Base-by-base conservation (phyloP, 1,284 basidiomycete species). In the Phylloboletellus chloephorus region DNA sequence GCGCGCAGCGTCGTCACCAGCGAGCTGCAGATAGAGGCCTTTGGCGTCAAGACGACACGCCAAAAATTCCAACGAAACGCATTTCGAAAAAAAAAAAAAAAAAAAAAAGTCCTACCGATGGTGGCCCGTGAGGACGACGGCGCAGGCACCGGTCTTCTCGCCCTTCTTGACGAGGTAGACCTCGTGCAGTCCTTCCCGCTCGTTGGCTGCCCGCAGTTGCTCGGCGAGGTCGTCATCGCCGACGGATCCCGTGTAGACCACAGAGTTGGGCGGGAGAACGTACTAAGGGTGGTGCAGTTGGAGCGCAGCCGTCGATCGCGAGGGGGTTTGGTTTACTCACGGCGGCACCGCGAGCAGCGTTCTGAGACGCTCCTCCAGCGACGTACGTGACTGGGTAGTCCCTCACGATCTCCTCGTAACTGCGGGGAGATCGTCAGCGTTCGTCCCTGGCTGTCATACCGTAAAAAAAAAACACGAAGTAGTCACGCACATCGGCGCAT, bases 311-410 rank as follows among this genome's bases (percentile, higher is more conserved):
- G 32, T 44, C 37, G 35, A 30, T 37, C 37, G 31, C 31, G 33
- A 24, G n/a, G n/a, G n/a, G n/a, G n/a, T n/a, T n/a, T n/a, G n/a
- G 24, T 32, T 31, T 43, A 80, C 91, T 59, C 68, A 97, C 91
- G 46, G 96, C 91, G 55, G 94, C 95, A 53, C 84, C 93, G 46
- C 96, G 88, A 44, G 95, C 94, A 52, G 93, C 82, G 63, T 98
- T 98, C 67, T 99, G 96, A 17, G 92, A 82, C 28, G 94, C 95
- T 60, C 96, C 96, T 46, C 96, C 96, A 34, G 96, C 95, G 44
- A 98, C 90, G 61, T 96, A 98, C 43, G 82, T 85, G 43, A 93
- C 79, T 44, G 87, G 61, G 68, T 87, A 66, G 52, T 91, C 78
- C 53, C 78, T 76, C 34, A 86, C 79, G 47, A 98, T 69, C 60